Percentiles rank a stretch among this genome's conserved stretches.
These are phyloP conservation scores for Coemansia guatemalensis DNA, from an alignment of 192 early-diverging fungal genomes.

Conservation along the genomic window DNA sequence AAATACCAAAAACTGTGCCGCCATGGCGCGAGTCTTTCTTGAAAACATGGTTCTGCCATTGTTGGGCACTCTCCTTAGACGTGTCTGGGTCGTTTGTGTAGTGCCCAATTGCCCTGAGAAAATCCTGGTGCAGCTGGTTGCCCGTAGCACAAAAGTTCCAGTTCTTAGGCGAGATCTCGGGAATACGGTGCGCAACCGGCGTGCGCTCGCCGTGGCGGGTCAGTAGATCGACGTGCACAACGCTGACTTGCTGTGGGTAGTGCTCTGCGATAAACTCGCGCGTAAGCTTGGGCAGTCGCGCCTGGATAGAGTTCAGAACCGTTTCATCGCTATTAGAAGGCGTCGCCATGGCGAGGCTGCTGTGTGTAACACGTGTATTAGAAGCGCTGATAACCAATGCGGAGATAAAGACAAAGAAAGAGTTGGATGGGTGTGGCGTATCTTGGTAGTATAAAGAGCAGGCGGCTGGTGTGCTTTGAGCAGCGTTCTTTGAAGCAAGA, in stretches of 20 bases:
- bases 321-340: slow-evolving; percentile 13
- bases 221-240: slow-evolving; percentile 54
- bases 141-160: slow-evolving; percentile 49
- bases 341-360: slow-evolving; percentile 3
- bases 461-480: not conserved
- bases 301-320: slow-evolving; percentile 10
- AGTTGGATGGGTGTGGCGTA: not conserved
- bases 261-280: slow-evolving; percentile 40
- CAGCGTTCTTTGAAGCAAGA: not conserved
- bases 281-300: slow-evolving; percentile 39
- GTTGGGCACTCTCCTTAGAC: not conserved
- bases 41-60: slow-evolving; percentile 35
- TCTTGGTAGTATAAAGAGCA: not conserved
- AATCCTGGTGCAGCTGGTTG: slow-evolving; percentile 35
- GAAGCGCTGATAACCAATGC: not conserved
- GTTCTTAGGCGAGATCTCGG: slow-evolving; percentile 22
- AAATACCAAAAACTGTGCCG: slow-evolving; percentile 23
- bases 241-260: slow-evolving; percentile 47
- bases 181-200: slow-evolving; percentile 23
- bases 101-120: slow-evolving; percentile 26
- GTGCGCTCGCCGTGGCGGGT: slow-evolving; percentile 56
- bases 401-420: not conserved
- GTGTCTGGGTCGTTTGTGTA: not conserved
- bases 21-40: slow-evolving; percentile 7
- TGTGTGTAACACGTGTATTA: not conserved